Base-by-base conservation (phyloP, 2,329 filamentous ascomycete genomes). In the Calonectria honghensis region DNA sequence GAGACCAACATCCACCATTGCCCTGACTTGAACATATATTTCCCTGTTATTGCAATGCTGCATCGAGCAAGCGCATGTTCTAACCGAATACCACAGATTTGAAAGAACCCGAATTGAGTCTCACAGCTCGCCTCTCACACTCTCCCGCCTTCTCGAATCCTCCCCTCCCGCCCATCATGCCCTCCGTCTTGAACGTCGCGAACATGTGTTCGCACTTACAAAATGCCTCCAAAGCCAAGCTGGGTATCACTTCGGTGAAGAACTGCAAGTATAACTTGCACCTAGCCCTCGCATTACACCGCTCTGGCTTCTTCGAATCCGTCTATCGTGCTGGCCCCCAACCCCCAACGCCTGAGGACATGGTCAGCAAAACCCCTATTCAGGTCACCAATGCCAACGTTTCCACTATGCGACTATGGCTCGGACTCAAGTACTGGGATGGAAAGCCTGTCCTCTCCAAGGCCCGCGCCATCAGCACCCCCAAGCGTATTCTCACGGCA, bases 161-260 rank as follows among this genome's bases (percentile, higher is more conserved):
- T 39, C 50, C 32, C 35, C 63, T 39, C 50, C 41, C 51, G 63
- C 68, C 73, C 79, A 80, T 61, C 77, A 86, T 86, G 85, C 84
- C 85, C 6, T 86, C 85, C 81, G 90, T 98, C 86, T 88, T 91
- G 83, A 92, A 93, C 85, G 90, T 98, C 77, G 90, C 92, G 81
- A 89, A 96, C 88, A 92, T 96, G 86, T 97, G 95, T 90, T 96
- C 95, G 79, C 96, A 98, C 88, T 90, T 98, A 72, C 95, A 97
- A 85, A 98, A 98, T 88, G 95, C 94, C 79, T 94, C 94, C 72
- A 93, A 93, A 81, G 95, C 94, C n/a, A 93, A 94, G 1, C 92
- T 98, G 0, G 94, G 94, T 79, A 89, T 98, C 66, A 98, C 96
- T 39, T 97, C 95, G 10, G 90, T 98, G 76, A 92, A 93, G 59